Evolutionary conservation across 2,329 filamentous ascomycete genomes (phyloP), one percentile per base, ranked within the genome.

Genomic region (Arthroderma sp.): DNA sequence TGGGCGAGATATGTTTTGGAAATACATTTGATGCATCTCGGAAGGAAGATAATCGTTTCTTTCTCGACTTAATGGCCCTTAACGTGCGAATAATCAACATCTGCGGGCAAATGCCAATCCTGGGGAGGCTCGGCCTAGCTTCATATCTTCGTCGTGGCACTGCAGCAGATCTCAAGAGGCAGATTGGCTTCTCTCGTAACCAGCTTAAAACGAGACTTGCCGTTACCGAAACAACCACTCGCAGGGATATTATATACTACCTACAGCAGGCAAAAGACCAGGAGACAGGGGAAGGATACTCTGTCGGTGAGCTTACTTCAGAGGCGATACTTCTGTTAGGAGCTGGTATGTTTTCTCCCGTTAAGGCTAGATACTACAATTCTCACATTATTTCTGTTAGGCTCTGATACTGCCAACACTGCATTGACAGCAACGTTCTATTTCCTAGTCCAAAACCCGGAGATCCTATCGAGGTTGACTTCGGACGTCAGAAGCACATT

Each of bases 261-360:
- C 59, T 69, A 5, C 55, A 68, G 38, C 59, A 68, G 47, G 64
- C 68, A 38, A 63, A 65, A 53, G 63, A 74, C 52, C 62, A 65
- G 1, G 58, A 69, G 49, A 67, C 67, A 9, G 61, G 65, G 45
- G 53, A 63, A 29, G 60, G 67, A 43, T 63, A 68, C 57, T 59
- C 58, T 50, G 56, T 61, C 57, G 57, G 62, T 43, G 70, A 73
- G 52, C 50, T 73, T 27, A 69, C 64, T 60, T 65, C 63, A 47
- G 70, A 73, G 50, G 67, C 63, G 29, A 66, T 67, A 40, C 57
- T 69, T 3, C 52, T 73, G 15, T 71, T 73, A 45, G 67, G 70
- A 36, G 70, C 70, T 10, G 70, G 62, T 45, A 22, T 11, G 4
- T 11, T n/a, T n/a, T n/a, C n/a, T n/a, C n/a, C n/a, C n/a, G n/a